Evolutionary conservation across 176 grass and related monocot species (phyloP).

Genomic region (Musa schizocarpa): DNA sequence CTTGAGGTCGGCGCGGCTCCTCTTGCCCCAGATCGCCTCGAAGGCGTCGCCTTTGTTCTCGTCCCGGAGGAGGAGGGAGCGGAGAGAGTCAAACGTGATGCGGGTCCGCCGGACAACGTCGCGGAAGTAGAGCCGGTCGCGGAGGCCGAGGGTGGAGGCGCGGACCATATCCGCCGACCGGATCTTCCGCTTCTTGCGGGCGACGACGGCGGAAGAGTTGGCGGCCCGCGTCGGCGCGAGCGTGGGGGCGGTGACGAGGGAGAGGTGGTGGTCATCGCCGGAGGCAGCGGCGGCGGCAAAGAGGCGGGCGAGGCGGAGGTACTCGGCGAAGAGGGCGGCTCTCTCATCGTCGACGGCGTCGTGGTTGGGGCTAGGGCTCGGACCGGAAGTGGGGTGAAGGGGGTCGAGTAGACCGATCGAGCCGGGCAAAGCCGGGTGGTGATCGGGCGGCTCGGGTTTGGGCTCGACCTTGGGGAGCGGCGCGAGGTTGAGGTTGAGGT

Average conservation of each 20-base stretch:
- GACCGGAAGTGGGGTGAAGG: not conserved
- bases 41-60: conserved; percentile 50
- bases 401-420: not conserved
- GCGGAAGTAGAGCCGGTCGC: conserved; percentile 88
- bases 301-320: conserved; percentile 5
- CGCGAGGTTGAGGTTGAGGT: conserved; percentile 4
- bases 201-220: conserved; percentile 26
- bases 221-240: not conserved
- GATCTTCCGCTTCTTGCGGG: conserved; percentile 60
- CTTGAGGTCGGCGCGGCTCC: conserved; percentile 49
- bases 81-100: conserved; percentile 87
- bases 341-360: not conserved
- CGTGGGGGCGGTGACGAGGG: not conserved
- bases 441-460: conserved; percentile 6
- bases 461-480: conserved; percentile 19
- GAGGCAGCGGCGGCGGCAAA: not conserved
- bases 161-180: conserved; percentile 90
- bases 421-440: not conserved
- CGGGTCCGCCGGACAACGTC: conserved; percentile 73
- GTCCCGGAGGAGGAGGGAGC: conserved; percentile 42
- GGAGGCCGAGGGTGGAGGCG: conserved; percentile 54
- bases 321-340: conserved; percentile 11
- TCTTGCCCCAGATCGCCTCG: conserved; percentile 14
- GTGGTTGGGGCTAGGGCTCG: not conserved
- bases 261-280: too few relatives aligned